Percentiles rank a stretch among this genome's conserved stretches.
Conservation (phyloP, 768 basidiomycete genomes). For the Russula ochroleuca region DNA sequence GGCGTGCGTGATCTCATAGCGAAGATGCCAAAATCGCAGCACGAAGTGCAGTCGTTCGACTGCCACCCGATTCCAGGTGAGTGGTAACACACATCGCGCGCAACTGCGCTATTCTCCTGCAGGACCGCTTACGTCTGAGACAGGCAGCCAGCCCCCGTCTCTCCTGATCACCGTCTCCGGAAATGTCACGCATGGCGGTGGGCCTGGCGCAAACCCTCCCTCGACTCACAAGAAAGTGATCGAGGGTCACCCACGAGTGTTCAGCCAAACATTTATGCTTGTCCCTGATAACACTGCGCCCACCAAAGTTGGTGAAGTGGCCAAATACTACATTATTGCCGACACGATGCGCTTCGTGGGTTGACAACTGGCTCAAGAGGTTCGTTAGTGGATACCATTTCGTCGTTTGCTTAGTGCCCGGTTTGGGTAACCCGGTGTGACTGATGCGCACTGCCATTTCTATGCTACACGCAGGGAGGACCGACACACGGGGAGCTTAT, state of each 20-base stretch:
- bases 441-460: neutral
- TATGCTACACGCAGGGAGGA: slow-evolving; percentile 5
- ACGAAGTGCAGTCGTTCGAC: slow-evolving; percentile 84
- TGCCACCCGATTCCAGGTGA: slow-evolving; percentile 85
- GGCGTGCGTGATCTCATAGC: slow-evolving; percentile 62
- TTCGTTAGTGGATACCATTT: neutral
- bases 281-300: slow-evolving; percentile 68
- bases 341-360: slow-evolving; percentile 83
- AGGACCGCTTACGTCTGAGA: neutral
- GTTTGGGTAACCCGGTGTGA: neutral
- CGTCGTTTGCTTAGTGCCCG: neutral
- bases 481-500: neutral
- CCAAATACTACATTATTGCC: slow-evolving; percentile 76
- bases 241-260: slow-evolving; percentile 79
- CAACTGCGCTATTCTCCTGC: neutral
- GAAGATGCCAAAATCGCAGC: slow-evolving; percentile 74
- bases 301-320: slow-evolving; percentile 64
- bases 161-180: slow-evolving; percentile 78
- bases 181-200: slow-evolving; percentile 66
- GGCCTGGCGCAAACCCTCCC: slow-evolving; percentile 53
- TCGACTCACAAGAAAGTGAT: slow-evolving; percentile 43
- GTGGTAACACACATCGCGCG: slow-evolving; percentile 11
- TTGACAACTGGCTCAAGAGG: slow-evolving; percentile 31
- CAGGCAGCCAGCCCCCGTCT: slow-evolving; percentile 75
- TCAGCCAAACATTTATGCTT: slow-evolving; percentile 84